phyloP scores from a whole-genome alignment of 2,329 filamentous ascomycete genomes.

The Fusarium xylarioides region DNA sequence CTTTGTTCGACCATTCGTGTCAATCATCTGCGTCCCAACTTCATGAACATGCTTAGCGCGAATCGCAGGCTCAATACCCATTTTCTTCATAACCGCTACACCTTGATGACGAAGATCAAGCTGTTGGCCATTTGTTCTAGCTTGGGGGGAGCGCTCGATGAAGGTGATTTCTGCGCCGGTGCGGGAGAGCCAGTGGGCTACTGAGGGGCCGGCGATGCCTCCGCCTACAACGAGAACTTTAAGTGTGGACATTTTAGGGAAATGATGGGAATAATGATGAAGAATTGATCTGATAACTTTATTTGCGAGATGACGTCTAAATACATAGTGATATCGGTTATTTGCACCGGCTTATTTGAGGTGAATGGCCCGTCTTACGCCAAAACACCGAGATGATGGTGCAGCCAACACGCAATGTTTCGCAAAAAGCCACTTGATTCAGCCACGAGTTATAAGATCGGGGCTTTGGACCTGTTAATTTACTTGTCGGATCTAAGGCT shows the following conservation, averaged over 20 bases:
- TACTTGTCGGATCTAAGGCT: no score
- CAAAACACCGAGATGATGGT: neutral
- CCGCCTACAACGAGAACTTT: constrained; percentile 29
- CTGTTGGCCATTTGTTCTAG: constrained; percentile 8
- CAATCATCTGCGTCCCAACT: neutral
- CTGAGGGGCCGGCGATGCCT: constrained; percentile 26
- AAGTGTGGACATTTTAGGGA: neutral
- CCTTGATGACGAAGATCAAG: constrained; percentile 11
- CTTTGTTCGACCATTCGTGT: neutral
- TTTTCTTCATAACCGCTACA: constrained; percentile 13
- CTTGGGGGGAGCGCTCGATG: constrained; percentile 2
- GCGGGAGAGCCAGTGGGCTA: constrained; percentile 26
- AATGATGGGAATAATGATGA: neutral
- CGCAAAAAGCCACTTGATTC: no score
- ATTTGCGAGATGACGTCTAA: neutral
- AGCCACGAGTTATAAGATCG: no score
- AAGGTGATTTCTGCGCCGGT: constrained; percentile 22
- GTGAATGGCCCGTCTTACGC: neutral
- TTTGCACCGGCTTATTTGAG: neutral
- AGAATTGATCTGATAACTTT: neutral
- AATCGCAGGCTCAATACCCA: constrained; percentile 15
- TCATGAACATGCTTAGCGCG: constrained; percentile 3
- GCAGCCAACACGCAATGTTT: neutral
- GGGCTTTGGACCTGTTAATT: no score
- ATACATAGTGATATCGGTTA: neutral